A percentile compares a stretch with the other conserved stretches of the same genome.
phyloP scores from a whole-genome alignment of 129 eudicot species.

The Escallonia herrerae region DNA sequence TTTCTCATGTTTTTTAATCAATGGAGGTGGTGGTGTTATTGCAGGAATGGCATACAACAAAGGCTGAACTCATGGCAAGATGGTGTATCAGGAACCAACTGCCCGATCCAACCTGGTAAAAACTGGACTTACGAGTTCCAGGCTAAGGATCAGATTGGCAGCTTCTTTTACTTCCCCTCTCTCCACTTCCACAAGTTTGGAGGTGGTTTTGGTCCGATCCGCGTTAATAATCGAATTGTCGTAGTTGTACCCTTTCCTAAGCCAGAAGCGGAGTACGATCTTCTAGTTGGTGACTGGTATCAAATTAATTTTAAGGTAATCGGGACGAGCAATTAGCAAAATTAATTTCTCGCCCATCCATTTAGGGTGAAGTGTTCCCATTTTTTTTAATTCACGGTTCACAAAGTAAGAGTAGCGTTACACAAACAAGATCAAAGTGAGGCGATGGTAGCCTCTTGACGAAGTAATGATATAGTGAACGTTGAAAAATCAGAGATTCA shows the following conservation, averaged over 20 bases:
- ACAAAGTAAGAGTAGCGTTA: too few species aligned
- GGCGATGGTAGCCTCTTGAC: too few species aligned
- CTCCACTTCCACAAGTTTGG: slow-evolving; percentile 52
- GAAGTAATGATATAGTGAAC: too few species aligned
- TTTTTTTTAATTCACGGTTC: background rate
- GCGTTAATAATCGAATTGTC: slow-evolving; percentile 35
- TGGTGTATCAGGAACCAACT: slow-evolving; percentile 61
- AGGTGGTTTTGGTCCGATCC: slow-evolving; percentile 61
- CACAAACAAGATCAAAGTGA: too few species aligned
- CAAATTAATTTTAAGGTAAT: background rate
- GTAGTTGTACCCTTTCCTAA: slow-evolving; percentile 31
- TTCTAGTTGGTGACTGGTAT: slow-evolving; percentile 61
- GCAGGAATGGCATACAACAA: slow-evolving; percentile 56
- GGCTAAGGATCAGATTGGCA: slow-evolving; percentile 58
- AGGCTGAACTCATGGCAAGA: slow-evolving; percentile 73
- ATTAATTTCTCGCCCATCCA: too few species aligned
- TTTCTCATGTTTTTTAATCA: too few species aligned
- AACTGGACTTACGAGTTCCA: slow-evolving; percentile 53
- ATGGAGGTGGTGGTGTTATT: background rate
- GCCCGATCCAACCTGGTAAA: slow-evolving; percentile 49
- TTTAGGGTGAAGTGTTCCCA: background rate
- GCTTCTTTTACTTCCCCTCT: slow-evolving; percentile 44
- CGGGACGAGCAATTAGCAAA: background rate
- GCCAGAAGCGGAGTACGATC: slow-evolving; percentile 43
- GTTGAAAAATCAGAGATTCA: too few species aligned